These are phyloP conservation scores for Citrus unshiu DNA, from an alignment of 345 rosid genomes.

Conservation along the genomic window DNA sequence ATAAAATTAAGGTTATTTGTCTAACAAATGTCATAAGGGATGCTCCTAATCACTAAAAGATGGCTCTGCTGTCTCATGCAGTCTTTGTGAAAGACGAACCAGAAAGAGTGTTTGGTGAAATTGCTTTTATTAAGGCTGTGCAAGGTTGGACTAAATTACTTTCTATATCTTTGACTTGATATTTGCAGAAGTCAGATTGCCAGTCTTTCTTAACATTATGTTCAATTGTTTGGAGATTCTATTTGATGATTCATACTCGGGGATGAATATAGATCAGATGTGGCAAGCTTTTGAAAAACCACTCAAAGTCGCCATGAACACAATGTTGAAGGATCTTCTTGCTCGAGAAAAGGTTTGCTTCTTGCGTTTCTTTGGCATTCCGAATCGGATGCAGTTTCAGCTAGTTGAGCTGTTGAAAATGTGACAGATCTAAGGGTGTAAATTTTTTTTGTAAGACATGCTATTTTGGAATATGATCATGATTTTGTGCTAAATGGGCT, in stretches of 20 bases:
- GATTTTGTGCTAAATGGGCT: background rate
- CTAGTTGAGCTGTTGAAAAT: background rate
- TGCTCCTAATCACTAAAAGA: background rate
- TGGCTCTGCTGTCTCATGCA: background rate
- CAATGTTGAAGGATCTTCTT: background rate
- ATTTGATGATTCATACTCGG: background rate
- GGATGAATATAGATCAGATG: background rate
- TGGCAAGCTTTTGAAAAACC: slow-evolving; percentile 2
- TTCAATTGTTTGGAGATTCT: background rate
- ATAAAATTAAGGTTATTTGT: background rate
- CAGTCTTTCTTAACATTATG: background rate
- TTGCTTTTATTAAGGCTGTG: background rate
- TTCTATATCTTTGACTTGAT: background rate
- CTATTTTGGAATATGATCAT: background rate
- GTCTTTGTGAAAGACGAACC: background rate
- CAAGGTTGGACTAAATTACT: slow-evolving; percentile 5
- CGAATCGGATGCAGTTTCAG: background rate
- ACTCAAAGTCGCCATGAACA: background rate
- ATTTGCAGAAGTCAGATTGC: slow-evolving; percentile 15
- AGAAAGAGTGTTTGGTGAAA: background rate
- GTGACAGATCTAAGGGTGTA: background rate
- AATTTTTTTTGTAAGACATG: background rate
- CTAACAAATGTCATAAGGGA: background rate
- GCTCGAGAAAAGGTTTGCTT: background rate
- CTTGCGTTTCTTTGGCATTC: background rate